Evolutionary conservation across 1,284 basidiomycete species (phyloP).

Genomic region (Trichosporon inkin): DNA sequence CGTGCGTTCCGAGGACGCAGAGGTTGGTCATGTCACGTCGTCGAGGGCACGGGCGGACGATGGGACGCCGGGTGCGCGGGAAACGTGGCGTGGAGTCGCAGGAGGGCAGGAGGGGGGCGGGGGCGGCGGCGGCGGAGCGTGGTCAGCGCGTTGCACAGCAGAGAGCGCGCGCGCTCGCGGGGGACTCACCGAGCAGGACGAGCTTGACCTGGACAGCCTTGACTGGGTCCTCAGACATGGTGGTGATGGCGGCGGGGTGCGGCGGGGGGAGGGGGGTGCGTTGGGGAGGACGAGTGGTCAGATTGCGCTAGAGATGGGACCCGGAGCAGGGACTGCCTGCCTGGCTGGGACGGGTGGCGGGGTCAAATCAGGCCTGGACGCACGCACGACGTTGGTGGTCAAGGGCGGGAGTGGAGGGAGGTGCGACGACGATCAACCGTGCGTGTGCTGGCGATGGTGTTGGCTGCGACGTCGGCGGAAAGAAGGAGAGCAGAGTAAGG

Average conservation of each 20-base stretch:
- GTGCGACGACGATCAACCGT: neutral
- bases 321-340: no score
- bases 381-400: neutral
- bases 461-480: no score
- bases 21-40: no score
- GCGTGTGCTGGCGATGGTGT: no score
- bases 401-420: neutral
- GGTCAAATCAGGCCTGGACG: neutral
- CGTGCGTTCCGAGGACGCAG: no score
- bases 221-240: conserved; percentile 54
- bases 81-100: neutral
- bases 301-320: neutral
- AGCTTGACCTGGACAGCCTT: conserved; percentile 88
- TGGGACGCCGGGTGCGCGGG: conserved; percentile 8
- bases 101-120: no score
- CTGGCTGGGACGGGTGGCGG: neutral
- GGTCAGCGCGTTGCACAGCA: neutral
- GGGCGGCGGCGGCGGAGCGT: neutral
- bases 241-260: conserved; percentile 11
- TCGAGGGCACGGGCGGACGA: no score
- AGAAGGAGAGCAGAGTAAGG: no score
- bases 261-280: neutral
- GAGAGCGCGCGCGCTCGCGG: neutral
- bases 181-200: conserved; percentile 68
- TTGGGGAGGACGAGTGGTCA: neutral